These are phyloP conservation scores for Gillenia trifoliata DNA, from an alignment of 306 rosid genomes.

Conservation along the genomic window DNA sequence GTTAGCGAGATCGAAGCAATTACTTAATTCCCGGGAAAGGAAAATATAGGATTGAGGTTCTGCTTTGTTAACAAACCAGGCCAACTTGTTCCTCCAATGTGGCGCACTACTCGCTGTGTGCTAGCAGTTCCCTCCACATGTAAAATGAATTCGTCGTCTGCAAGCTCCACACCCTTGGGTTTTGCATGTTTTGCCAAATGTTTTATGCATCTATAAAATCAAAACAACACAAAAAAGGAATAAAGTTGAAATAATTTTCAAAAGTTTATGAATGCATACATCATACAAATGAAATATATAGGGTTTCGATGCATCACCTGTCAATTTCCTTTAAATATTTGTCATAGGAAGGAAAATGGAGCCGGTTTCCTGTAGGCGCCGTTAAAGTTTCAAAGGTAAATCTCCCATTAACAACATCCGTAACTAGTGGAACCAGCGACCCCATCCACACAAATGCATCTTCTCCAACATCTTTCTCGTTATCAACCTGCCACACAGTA, in stretches of 20 bases:
- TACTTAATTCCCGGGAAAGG: not conserved
- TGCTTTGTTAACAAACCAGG: slow-evolving; percentile 51
- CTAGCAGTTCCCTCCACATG: slow-evolving; percentile 91
- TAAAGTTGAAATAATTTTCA: not conserved
- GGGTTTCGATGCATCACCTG: slow-evolving; percentile 41
- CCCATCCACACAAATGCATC: slow-evolving; percentile 92
- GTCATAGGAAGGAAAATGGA: slow-evolving; percentile 82
- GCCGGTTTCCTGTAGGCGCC: slow-evolving; percentile 62
- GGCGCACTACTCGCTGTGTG: slow-evolving; percentile 81
- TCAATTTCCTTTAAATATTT: slow-evolving; percentile 62
- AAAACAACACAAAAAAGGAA: not conserved
- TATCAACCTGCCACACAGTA: slow-evolving; percentile 42
- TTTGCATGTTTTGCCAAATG: slow-evolving; percentile 61
- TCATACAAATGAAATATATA: not conserved
- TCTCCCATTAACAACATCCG: slow-evolving; percentile 76
- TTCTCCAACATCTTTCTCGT: slow-evolving; percentile 72
- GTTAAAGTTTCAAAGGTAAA: slow-evolving; percentile 82
- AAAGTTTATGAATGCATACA: too few relatives aligned
- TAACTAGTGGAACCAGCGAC: slow-evolving; percentile 55
- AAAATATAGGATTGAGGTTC: not conserved
- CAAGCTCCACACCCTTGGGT: slow-evolving; percentile 72
- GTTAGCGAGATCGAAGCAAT: not conserved
- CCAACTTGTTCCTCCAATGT: slow-evolving; percentile 86
- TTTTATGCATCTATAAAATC: slow-evolving; percentile 41
- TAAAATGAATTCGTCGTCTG: slow-evolving; percentile 70